Conservation (phyloP, 2,329 filamentous ascomycete species). For the Penicillium sp. region DNA sequence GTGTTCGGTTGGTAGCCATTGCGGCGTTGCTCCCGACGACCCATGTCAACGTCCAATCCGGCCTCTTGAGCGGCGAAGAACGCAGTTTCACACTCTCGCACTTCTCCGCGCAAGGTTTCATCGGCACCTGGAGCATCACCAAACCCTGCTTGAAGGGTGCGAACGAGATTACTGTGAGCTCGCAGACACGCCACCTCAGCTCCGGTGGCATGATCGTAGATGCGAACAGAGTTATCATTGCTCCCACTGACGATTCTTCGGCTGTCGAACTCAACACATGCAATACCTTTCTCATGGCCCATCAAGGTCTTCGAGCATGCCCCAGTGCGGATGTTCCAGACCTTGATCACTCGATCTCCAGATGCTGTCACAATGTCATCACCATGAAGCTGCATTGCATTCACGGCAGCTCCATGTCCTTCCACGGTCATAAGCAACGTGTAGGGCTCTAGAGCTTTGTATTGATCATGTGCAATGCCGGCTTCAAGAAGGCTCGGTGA, state of each 20-base stretch:
- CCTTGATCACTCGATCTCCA: conserved; percentile 87
- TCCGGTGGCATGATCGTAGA: conserved; percentile 82
- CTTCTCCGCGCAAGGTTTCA: conserved; percentile 70
- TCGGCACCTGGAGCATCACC: conserved; percentile 80
- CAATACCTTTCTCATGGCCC: conserved; percentile 92
- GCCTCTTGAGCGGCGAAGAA: conserved; percentile 62
- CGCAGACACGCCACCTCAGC: conserved; percentile 85
- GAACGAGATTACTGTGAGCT: conserved; percentile 79
- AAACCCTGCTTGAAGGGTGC: conserved; percentile 93
- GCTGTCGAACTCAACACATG: conserved; percentile 95
- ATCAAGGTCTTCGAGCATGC: conserved; percentile 72
- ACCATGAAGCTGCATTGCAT: conserved; percentile 86
- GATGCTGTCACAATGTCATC: conserved; percentile 91
- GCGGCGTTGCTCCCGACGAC: conserved; percentile 50
- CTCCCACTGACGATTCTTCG: conserved; percentile 91
- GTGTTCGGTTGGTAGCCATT: conserved; percentile 54
- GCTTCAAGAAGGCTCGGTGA: conserved; percentile 45
- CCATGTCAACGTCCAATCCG: conserved; percentile 42
- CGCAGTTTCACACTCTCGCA: conserved; percentile 67
- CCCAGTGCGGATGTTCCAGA: conserved; percentile 87
- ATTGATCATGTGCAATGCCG: conserved; percentile 41
- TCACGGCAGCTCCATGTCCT: conserved; percentile 88
- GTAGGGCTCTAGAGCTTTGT: conserved; percentile 59
- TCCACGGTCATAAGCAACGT: conserved; percentile 74
- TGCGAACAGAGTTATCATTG: conserved; percentile 92